Percentiles rank a stretch among this genome's conserved stretches.
These are phyloP conservation scores for Neurospora tetrasperma DNA, from an alignment of 495 filamentous ascomycete genomes.

Conservation along the genomic window DNA sequence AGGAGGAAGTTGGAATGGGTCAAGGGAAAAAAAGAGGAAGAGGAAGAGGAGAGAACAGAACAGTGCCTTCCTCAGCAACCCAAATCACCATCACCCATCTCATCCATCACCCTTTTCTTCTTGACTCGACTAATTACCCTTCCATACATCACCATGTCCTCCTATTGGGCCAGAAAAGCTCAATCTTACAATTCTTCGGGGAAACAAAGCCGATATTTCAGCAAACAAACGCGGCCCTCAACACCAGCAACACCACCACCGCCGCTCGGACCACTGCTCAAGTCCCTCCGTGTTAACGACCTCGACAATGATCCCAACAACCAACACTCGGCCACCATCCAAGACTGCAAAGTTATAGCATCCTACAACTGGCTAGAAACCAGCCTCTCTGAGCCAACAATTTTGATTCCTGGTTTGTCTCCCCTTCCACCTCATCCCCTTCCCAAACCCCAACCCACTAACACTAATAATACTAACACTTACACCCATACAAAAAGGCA, in stretches of 20 bases:
- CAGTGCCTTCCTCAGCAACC: too few relatives aligned
- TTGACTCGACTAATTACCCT: too few relatives aligned
- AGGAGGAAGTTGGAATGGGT: too few relatives aligned
- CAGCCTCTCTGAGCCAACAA: background rate
- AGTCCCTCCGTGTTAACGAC: constrained; percentile 11
- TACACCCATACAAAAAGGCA: constrained; percentile 31
- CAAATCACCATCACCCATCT: too few relatives aligned
- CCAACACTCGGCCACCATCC: background rate
- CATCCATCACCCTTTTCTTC: too few relatives aligned
- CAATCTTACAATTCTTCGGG: background rate
- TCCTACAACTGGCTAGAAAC: constrained; percentile 20
- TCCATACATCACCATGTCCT: background rate
- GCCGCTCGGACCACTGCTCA: constrained; percentile 12
- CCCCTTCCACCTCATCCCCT: too few relatives aligned
- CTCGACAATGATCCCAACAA: background rate
- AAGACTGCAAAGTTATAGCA: background rate
- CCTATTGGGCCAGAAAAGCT: background rate
- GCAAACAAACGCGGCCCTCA: background rate
- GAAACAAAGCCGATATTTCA: background rate
- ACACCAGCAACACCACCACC: constrained; percentile 6
- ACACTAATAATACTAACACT: too few relatives aligned
- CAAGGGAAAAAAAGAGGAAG: too few relatives aligned
- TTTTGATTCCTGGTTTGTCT: constrained; percentile 16
- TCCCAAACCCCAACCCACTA: too few relatives aligned
- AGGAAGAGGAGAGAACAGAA: too few relatives aligned